These are phyloP conservation scores for Eucalyptus virginea DNA, from an alignment of 345 rosid genomes.

Conservation along the genomic window DNA sequence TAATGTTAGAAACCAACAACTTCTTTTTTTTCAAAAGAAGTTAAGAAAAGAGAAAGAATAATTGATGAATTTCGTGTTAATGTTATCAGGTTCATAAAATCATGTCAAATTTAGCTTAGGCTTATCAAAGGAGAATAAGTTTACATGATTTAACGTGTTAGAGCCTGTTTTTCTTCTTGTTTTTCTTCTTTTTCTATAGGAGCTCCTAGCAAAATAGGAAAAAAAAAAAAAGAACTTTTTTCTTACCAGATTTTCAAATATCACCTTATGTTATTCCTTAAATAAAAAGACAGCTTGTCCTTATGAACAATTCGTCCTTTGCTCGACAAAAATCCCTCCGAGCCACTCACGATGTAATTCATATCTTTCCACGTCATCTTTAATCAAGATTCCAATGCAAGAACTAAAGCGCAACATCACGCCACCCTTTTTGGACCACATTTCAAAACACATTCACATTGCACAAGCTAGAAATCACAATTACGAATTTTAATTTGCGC, in stretches of 20 bases:
- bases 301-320: neutral
- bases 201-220: neutral
- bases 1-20: neutral
- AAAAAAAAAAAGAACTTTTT: neutral
- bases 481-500: neutral
- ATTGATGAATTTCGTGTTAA: neutral
- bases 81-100: neutral
- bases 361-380: neutral
- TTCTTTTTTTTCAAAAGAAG: neutral
- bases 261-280: neutral
- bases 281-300: neutral
- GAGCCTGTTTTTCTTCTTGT: neutral
- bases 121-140: neutral
- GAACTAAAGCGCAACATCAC: neutral
- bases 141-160: neutral
- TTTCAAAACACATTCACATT: neutral
- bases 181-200: neutral
- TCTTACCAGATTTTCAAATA: neutral
- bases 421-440: neutral
- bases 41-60: neutral
- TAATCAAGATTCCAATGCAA: neutral
- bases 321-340: neutral
- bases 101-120: neutral
- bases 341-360: neutral
- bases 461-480: neutral